These are phyloP conservation scores for Rhodotorula toruloides DNA, from an alignment of 768 basidiomycete genomes.

Conservation along the genomic window DNA sequence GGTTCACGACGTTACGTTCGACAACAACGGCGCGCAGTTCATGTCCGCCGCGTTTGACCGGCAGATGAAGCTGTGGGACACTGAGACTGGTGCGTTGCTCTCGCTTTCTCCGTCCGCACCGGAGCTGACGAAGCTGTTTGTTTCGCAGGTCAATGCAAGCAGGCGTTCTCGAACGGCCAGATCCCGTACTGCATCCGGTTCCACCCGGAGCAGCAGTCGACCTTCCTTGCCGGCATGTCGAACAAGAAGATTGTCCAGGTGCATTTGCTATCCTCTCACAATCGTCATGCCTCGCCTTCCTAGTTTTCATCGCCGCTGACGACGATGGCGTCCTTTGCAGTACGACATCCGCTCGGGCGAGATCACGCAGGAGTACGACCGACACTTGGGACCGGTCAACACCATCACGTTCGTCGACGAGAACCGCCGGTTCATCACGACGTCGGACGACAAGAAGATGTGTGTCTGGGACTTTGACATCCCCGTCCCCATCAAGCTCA, in stretches of 20 bases:
- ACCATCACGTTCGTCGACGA: constrained; percentile 99
- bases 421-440: constrained; percentile 93
- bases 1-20: constrained; percentile 92
- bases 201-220: constrained; percentile 93
- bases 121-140: neutral
- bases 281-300: neutral
- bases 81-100: constrained; percentile 65
- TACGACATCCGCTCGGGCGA: constrained; percentile 94
- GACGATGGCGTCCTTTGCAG: constrained; percentile 49
- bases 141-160: constrained; percentile 68
- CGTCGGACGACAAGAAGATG: constrained; percentile 98
- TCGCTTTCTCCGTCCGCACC: neutral
- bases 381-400: constrained; percentile 87
- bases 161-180: constrained; percentile 96
- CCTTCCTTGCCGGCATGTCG: constrained; percentile 96
- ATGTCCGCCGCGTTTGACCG: constrained; percentile 91
- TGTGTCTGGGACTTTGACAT: constrained; percentile 96
- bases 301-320: neutral
- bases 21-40: constrained; percentile 84
- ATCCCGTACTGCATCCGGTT: constrained; percentile 92
- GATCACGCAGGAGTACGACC: constrained; percentile 97
- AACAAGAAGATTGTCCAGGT: constrained; percentile 99
- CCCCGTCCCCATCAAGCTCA: constrained; percentile 98
- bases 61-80: constrained; percentile 98
- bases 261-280: constrained; percentile 37